Conservation (phyloP, 2,329 filamentous ascomycete genomes). For the Alternaria tenuissima region DNA sequence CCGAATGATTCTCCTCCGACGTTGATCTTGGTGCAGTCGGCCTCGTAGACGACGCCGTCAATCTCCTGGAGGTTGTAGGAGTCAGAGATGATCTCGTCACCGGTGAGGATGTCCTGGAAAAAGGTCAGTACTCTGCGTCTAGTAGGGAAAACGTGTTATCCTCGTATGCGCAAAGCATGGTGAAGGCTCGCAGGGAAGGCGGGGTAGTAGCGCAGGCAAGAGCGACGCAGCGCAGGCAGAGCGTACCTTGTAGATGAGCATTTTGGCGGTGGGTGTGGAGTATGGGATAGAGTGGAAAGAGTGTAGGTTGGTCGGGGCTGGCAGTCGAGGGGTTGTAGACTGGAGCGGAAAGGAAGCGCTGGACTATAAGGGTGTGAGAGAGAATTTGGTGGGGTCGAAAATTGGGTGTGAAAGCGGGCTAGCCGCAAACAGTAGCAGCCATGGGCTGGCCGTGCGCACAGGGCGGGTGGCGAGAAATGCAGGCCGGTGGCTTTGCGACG, state of each 20-base stretch:
- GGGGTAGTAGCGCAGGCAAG: slow-evolving; percentile 38
- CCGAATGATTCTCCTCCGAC: slow-evolving; percentile 77
- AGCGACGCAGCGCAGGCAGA: slow-evolving; percentile 19
- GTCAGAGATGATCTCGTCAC: slow-evolving; percentile 96
- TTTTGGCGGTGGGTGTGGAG: slow-evolving; percentile 36
- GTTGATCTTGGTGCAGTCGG: slow-evolving; percentile 89
- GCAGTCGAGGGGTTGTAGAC: slow-evolving; percentile 24
- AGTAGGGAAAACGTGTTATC: slow-evolving; percentile 5
- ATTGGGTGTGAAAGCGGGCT: slow-evolving; percentile 24
- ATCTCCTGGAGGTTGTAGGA: slow-evolving; percentile 84
- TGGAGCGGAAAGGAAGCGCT: slow-evolving; percentile 25
- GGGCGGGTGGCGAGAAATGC: background rate
- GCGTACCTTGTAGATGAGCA: slow-evolving; percentile 67
- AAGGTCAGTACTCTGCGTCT: slow-evolving; percentile 20
- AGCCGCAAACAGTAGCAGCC: slow-evolving; percentile 11
- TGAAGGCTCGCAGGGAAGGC: slow-evolving; percentile 30
- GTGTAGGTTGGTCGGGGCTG: slow-evolving; percentile 20
- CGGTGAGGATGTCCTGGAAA: slow-evolving; percentile 83
- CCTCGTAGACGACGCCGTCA: slow-evolving; percentile 84
- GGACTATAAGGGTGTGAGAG: slow-evolving; percentile 25
- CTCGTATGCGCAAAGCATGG: slow-evolving; percentile 16
- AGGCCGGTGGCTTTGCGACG: background rate
- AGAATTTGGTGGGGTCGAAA: slow-evolving; percentile 41
- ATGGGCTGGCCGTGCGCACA: slow-evolving; percentile 3
- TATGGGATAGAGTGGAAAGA: slow-evolving; percentile 14